phyloP scores from a whole-genome alignment of 345 rosid species.

The Brassica rapa region DNA sequence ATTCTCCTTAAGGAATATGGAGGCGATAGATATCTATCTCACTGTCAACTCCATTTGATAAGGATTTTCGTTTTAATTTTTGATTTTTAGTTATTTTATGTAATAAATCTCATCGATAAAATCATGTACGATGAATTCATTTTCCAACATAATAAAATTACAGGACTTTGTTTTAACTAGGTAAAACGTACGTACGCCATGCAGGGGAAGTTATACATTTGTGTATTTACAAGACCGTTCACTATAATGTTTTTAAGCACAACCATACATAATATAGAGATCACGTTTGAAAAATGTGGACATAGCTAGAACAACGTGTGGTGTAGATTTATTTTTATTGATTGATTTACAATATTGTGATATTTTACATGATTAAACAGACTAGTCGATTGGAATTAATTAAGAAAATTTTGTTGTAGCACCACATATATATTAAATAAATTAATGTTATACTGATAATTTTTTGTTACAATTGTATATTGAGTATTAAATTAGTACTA shows the following conservation, averaged over 20 bases:
- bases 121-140: constrained; percentile 26
- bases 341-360: too few species aligned
- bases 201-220: neutral
- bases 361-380: too few species aligned
- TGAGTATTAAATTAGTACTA: neutral
- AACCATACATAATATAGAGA: too few species aligned
- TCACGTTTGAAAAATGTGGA: too few species aligned
- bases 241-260: too few species aligned
- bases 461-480: neutral
- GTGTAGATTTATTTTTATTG: too few species aligned
- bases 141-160: neutral
- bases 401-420: neutral
- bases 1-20: constrained; percentile 13
- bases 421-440: neutral
- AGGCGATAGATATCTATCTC: neutral
- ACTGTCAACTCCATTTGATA: constrained; percentile 8
- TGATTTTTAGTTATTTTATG: constrained; percentile 1
- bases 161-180: neutral
- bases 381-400: too few species aligned
- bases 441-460: neutral
- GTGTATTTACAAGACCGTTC: too few species aligned
- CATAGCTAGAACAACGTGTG: too few species aligned
- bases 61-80: constrained; percentile 13
- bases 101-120: constrained; percentile 15
- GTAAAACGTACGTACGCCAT: neutral